Conservation (phyloP, 805 yeast species). For the Grigorovia jiainica region DNA sequence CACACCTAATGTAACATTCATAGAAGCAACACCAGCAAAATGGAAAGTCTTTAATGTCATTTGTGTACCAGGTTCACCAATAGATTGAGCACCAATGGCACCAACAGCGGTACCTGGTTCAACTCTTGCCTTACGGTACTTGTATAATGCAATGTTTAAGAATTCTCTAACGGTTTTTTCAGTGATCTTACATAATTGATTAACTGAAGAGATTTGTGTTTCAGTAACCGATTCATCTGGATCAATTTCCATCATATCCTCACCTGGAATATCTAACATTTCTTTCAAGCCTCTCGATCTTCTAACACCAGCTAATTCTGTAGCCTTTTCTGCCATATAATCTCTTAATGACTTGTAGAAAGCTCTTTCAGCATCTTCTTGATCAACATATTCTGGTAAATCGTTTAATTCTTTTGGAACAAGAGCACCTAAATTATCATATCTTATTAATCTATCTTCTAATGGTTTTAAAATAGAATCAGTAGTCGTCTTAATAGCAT, state of each 20-base stretch:
- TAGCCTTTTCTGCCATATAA: constrained; percentile 51
- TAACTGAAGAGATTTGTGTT: constrained; percentile 38
- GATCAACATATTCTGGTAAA: constrained; percentile 64
- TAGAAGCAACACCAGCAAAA: constrained; percentile 98
- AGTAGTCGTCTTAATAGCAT: constrained; percentile 48
- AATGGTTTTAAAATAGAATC: constrained; percentile 52
- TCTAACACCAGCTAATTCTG: constrained; percentile 47
- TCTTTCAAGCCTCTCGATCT: constrained; percentile 41
- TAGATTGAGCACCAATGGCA: constrained; percentile 97
- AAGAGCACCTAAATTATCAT: constrained; percentile 60
- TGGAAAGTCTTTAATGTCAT: constrained; percentile 96
- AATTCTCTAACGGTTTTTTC: constrained; percentile 51
- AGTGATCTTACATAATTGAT: constrained; percentile 62
- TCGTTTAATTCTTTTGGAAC: constrained; percentile 37
- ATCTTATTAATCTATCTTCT: constrained; percentile 49
- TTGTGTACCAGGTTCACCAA: constrained; percentile 99
- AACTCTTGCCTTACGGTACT: constrained; percentile 82
- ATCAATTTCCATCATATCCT: constrained; percentile 35
- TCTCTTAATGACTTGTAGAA: constrained; percentile 70
- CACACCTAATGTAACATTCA: constrained; percentile 98
- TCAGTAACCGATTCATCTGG: constrained; percentile 31
- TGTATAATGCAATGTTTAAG: constrained; percentile 64
- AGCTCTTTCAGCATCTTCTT: constrained; percentile 76
- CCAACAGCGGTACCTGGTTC: constrained; percentile 99
- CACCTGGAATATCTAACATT: constrained; percentile 35